Base-by-base conservation (phyloP, 345 rosid genomes). In the Triadica sebifera region DNA sequence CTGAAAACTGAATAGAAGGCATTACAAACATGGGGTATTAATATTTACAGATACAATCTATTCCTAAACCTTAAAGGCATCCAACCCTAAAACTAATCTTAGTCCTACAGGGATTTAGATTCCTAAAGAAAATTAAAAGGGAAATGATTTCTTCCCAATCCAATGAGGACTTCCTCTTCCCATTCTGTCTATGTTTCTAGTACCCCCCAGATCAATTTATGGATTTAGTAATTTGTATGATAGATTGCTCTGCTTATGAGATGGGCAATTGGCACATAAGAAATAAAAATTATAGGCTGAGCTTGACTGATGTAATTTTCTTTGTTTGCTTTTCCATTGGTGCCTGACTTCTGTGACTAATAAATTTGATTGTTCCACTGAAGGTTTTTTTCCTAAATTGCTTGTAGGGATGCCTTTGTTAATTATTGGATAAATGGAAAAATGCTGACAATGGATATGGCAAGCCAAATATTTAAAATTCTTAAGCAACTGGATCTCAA, bases 361-460 rank as follows among this genome's bases (percentile, higher is more conserved):
- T 69, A 10, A 65, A 29, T 63, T 59, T 43, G 17, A 11, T 60
- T 60, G 24, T 75, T 45, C 47, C 53, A 37, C 8, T 67, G 63
- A 69, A 66, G 41, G 20, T 17, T 24, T 20, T 46, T 78, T 73
- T 73, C 61, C 45, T 74, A 37, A 71, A 45, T 71, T 74, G 37
- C 66, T 83, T 80, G 68, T 76, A 94, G 98, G 86, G 94, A 92
- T 73, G 93, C 93, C 41, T 91, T 94, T 85, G 71, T 91, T 80
- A 85, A 87, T 75, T 92, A 87, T 78, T 94, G 97, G 98, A 69
- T 91, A 72, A 84, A 86, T 55, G 87, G 92, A 34, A 90, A 82
- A 83, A 84, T 94, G 87, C 81, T 94, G 83, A 89, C 93, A 29
- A 74, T 82, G 91, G 97, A 89, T 87, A 81, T 82, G 55, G 90